Conservation (phyloP, 352 stramenopile genomes). For the Globisporangium acanthophoron region DNA sequence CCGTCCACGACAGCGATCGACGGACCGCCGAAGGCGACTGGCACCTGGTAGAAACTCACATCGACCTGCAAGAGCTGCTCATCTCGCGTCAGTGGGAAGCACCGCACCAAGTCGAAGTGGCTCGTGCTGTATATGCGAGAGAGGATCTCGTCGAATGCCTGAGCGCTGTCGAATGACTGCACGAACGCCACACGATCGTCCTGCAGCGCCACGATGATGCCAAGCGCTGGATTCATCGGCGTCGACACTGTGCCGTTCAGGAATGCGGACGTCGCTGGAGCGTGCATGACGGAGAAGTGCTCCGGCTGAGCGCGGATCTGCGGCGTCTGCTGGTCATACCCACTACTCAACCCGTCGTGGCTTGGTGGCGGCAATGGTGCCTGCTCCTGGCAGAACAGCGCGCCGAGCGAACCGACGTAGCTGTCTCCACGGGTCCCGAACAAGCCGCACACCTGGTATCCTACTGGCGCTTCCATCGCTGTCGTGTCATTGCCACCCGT, state of each 20-base stretch:
- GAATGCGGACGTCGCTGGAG: background rate
- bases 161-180: slow-evolving; percentile 26
- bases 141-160: slow-evolving; percentile 24
- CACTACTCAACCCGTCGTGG: background rate
- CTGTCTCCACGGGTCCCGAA: slow-evolving; percentile 27
- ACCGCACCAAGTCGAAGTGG: slow-evolving; percentile 17
- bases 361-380: background rate
- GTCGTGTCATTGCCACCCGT: slow-evolving; percentile 18
- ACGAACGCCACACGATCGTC: slow-evolving; percentile 13
- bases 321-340: background rate
- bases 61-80: slow-evolving; percentile 53
- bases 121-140: slow-evolving; percentile 20
- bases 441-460: slow-evolving; percentile 30
- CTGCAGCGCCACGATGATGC: slow-evolving; percentile 20
- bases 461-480: slow-evolving; percentile 22
- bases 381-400: slow-evolving; percentile 16
- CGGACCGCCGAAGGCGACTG: background rate
- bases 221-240: slow-evolving; percentile 1
- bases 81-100: slow-evolving; percentile 21
- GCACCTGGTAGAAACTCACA: slow-evolving; percentile 17
- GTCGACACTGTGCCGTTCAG: too few relatives aligned
- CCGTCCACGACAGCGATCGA: slow-evolving; percentile 28
- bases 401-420: slow-evolving; percentile 32
- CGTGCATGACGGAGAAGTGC: slow-evolving; percentile 9
- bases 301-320: background rate